Conservation (phyloP, 192 early-diverging fungal genomes). For the Mortierella hygrophila region DNA sequence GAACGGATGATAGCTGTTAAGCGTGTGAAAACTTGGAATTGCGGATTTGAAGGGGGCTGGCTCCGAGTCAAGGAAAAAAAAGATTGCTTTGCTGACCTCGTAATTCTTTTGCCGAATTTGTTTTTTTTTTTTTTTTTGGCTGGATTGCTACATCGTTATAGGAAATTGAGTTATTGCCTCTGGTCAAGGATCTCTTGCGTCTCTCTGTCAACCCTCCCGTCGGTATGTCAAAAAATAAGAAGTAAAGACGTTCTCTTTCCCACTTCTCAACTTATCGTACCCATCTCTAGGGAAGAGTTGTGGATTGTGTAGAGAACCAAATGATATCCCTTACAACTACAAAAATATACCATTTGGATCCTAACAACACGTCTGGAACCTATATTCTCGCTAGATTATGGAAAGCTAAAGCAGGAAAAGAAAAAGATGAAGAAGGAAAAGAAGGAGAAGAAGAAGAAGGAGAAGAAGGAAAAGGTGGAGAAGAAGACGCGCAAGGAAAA, state of each 20-base stretch:
- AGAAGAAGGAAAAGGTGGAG: slow-evolving; percentile 43
- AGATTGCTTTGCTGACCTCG: not conserved
- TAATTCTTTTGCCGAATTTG: not conserved
- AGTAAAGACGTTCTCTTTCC: not conserved
- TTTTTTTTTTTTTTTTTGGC: not conserved
- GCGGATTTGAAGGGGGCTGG: not conserved
- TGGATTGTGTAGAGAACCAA: not conserved
- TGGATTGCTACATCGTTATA: slow-evolving; percentile 1
- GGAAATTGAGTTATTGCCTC: slow-evolving; percentile 59
- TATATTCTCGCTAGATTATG: slow-evolving; percentile 26
- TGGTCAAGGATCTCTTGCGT: slow-evolving; percentile 65
- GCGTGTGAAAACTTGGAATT: not conserved
- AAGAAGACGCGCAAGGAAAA: slow-evolving; percentile 30
- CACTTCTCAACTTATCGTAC: not conserved
- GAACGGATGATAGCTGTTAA: not conserved
- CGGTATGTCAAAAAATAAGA: slow-evolving; percentile 39
- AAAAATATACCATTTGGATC: not conserved
- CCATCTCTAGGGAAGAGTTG: not conserved
- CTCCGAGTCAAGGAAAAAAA: not conserved
- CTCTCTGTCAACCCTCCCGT: slow-evolving; percentile 54
- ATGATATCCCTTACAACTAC: not conserved
- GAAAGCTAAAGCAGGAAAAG: slow-evolving; percentile 39
- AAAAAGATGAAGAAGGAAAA: slow-evolving; percentile 37
- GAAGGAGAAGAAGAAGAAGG: slow-evolving; percentile 40
- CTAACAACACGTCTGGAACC: not conserved